Conservation (phyloP, 768 basidiomycete genomes). For the Rhizopogon vulgaris region DNA sequence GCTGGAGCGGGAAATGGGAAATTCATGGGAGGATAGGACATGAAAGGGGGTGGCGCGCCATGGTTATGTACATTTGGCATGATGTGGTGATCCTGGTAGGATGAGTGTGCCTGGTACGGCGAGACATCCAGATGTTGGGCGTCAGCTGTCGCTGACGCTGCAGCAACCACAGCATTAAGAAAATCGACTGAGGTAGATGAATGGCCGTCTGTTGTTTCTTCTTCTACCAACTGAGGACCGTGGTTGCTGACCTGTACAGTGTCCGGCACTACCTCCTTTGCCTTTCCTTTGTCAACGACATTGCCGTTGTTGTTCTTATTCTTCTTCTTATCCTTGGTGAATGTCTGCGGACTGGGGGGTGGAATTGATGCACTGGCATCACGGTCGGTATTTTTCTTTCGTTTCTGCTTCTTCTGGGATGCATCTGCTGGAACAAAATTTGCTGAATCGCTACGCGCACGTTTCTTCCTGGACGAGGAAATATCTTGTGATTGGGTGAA, state of each 20-base stretch:
- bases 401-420: constrained; percentile 21
- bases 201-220: constrained; percentile 27
- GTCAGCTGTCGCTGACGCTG: constrained; percentile 47
- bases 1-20: constrained; percentile 21
- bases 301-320: constrained; percentile 26
- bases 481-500: constrained; percentile 22
- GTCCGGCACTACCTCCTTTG: constrained; percentile 23
- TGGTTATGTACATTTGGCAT: constrained; percentile 14
- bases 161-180: constrained; percentile 59
- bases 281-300: constrained; percentile 21
- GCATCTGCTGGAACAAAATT: constrained; percentile 8
- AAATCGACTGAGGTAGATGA: constrained; percentile 52
- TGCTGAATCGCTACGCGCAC: constrained; percentile 13
- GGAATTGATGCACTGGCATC: constrained; percentile 10
- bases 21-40: constrained; percentile 26
- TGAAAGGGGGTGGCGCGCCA: constrained; percentile 16
- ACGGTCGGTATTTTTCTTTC: constrained; percentile 22
- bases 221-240: constrained; percentile 31
- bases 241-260: constrained; percentile 14
- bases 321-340: constrained; percentile 15
- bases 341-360: not conserved
- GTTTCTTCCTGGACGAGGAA: constrained; percentile 30
- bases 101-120: constrained; percentile 25
- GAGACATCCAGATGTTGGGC: constrained; percentile 22
- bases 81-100: constrained; percentile 28